phyloP scores from a whole-genome alignment of 1,139 yeast genomes.

The Groenewaldozyma auringiensis region DNA sequence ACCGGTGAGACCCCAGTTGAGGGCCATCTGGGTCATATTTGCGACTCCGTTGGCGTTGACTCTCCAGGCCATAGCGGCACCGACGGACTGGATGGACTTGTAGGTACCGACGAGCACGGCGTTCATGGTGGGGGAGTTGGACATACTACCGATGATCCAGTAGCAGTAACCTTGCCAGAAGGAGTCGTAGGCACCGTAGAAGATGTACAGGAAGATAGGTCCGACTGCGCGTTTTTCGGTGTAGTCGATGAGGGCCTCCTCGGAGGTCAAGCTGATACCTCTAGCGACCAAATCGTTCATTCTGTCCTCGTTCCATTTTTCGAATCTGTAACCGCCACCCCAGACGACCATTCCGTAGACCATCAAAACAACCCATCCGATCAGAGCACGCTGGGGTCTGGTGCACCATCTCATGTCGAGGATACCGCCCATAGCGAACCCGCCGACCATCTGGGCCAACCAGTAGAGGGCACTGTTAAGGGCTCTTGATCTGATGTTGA shows the following conservation, averaged over 20 bases:
- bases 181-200: slow-evolving; percentile 50
- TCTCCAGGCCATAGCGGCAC: slow-evolving; percentile 56
- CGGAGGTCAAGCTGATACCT: slow-evolving; percentile 6
- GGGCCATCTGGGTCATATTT: slow-evolving; percentile 42
- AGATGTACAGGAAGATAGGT: slow-evolving; percentile 34
- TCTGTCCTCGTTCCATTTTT: slow-evolving; percentile 21
- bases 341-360: slow-evolving; percentile 41
- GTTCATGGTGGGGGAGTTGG: slow-evolving; percentile 47
- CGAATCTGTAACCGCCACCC: slow-evolving; percentile 53
- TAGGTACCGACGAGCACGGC: slow-evolving; percentile 58
- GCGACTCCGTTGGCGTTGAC: slow-evolving; percentile 40
- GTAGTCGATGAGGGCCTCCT: slow-evolving; percentile 10
- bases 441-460: slow-evolving; percentile 53
- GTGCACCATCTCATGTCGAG: slow-evolving; percentile 35
- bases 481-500: slow-evolving; percentile 50
- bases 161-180: slow-evolving; percentile 46
- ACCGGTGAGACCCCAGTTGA: slow-evolving; percentile 49
- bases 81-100: slow-evolving; percentile 56
- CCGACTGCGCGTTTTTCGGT: slow-evolving; percentile 16
- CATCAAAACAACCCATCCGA: slow-evolving; percentile 41
- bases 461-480: slow-evolving; percentile 51
- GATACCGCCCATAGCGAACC: slow-evolving; percentile 39
- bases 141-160: slow-evolving; percentile 50
- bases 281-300: slow-evolving; percentile 10
- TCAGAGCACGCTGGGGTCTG: slow-evolving; percentile 40